Evolutionary conservation across 257 asterid species (phyloP).

Genomic region (Nicotiana undulata): DNA sequence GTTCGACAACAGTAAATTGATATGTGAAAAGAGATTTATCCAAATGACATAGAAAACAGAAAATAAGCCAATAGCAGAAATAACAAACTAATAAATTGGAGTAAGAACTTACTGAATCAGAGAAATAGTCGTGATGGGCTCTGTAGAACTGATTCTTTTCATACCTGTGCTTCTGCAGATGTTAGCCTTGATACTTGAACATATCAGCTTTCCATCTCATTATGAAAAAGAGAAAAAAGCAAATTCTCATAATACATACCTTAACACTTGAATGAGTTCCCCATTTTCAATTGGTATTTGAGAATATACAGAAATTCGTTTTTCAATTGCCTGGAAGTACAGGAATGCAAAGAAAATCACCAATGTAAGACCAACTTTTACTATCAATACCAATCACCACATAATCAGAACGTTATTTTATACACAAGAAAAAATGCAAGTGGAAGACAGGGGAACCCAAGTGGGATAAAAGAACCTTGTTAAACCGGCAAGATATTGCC

Average conservation of each 20-base stretch:
- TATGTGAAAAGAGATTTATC: background rate
- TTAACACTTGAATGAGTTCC: constrained; percentile 76
- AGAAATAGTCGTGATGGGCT: constrained; percentile 81
- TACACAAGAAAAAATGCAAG: background rate
- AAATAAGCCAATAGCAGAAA: background rate
- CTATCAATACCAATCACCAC: background rate
- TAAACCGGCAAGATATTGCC: background rate
- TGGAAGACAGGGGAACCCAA: background rate
- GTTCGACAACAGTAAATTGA: background rate
- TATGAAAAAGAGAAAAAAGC: constrained; percentile 17
- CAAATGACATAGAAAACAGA: background rate
- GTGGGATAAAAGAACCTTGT: background rate
- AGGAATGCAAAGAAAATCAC: constrained; percentile 6
- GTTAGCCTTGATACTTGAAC: constrained; percentile 54
- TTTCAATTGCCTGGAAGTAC: constrained; percentile 65
- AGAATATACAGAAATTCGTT: constrained; percentile 74
- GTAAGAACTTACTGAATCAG: constrained; percentile 53
- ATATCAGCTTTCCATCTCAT: constrained; percentile 16
- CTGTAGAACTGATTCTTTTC: constrained; percentile 67
- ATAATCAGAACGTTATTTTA: background rate
- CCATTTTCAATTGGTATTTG: constrained; percentile 81
- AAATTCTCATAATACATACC: constrained; percentile 34
- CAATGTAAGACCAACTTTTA: background rate
- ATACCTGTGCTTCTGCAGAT: constrained; percentile 85
- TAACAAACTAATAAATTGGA: background rate